These are phyloP conservation scores for Mortierella sp. DNA, from an alignment of 371 early-diverging fungal genomes.

Conservation along the genomic window DNA sequence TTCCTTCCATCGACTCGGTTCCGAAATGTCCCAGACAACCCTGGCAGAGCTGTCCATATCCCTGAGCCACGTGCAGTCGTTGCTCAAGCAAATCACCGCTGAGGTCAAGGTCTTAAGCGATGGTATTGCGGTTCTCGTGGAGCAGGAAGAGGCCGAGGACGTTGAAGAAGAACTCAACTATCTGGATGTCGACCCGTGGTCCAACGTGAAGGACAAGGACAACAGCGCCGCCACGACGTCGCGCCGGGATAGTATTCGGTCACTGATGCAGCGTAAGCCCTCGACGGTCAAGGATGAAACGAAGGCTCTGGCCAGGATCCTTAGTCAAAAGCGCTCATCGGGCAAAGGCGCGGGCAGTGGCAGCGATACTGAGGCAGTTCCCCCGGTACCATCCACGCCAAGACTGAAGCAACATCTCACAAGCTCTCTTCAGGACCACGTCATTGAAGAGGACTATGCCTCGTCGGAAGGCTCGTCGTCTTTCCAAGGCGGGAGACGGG, in stretches of 20 bases:
- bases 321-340: constrained; percentile 38
- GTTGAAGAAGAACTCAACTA: constrained; percentile 48
- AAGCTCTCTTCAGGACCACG: constrained; percentile 29
- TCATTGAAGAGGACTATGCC: constrained; percentile 42
- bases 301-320: constrained; percentile 48
- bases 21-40: constrained; percentile 32
- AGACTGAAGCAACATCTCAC: constrained; percentile 8
- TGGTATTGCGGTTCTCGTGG: constrained; percentile 31
- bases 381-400: neutral
- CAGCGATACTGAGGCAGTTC: constrained; percentile 19
- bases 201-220: constrained; percentile 48
- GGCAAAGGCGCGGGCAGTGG: constrained; percentile 13
- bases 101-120: constrained; percentile 51
- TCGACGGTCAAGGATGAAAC: constrained; percentile 55
- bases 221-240: constrained; percentile 5
- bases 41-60: constrained; percentile 44
- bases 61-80: constrained; percentile 41
- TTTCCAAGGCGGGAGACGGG: constrained; percentile 3
- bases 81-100: constrained; percentile 42
- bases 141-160: constrained; percentile 40
- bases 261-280: constrained; percentile 43
- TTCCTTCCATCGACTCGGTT: too few relatives aligned
- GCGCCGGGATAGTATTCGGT: constrained; percentile 48
- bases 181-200: constrained; percentile 53
- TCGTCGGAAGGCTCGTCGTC: constrained; percentile 41